Conservation (phyloP, 148 eudicot species). For the Fagopyrum tataricum region DNA sequence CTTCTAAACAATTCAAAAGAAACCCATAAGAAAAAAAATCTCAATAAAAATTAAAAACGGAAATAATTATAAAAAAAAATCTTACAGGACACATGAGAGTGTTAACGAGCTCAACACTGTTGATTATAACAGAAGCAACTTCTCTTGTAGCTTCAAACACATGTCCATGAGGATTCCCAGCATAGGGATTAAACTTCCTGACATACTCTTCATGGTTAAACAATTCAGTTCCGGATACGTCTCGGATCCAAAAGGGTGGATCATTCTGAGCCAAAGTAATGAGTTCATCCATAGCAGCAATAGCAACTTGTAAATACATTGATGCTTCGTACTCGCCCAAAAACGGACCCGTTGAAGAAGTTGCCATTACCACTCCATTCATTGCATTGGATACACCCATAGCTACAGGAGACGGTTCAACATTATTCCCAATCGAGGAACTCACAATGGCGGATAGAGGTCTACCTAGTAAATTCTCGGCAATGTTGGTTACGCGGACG, state of each 20-base stretch:
- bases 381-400: not conserved
- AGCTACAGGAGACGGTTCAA: not conserved
- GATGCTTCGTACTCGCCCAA: constrained; percentile 29
- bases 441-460: constrained; percentile 31
- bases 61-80: too few relatives aligned
- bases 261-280: constrained; percentile 49
- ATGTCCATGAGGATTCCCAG: constrained; percentile 28
- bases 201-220: constrained; percentile 55
- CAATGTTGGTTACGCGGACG: not conserved
- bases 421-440: not conserved
- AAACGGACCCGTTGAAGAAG: not conserved
- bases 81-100: constrained; percentile 56
- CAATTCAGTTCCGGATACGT: constrained; percentile 38
- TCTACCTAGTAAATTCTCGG: constrained; percentile 20
- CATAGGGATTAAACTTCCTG: constrained; percentile 37
- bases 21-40: too few relatives aligned
- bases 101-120: constrained; percentile 44
- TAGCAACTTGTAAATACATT: constrained; percentile 45
- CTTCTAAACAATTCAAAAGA: constrained; percentile 22
- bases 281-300: constrained; percentile 68
- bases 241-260: constrained; percentile 48
- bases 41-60: too few relatives aligned
- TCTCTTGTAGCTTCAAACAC: constrained; percentile 62
- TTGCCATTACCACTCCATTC: not conserved
- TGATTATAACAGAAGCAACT: constrained; percentile 29